Base-by-base conservation (phyloP, 2,329 filamentous ascomycete species). In the Didymella pinodella region DNA sequence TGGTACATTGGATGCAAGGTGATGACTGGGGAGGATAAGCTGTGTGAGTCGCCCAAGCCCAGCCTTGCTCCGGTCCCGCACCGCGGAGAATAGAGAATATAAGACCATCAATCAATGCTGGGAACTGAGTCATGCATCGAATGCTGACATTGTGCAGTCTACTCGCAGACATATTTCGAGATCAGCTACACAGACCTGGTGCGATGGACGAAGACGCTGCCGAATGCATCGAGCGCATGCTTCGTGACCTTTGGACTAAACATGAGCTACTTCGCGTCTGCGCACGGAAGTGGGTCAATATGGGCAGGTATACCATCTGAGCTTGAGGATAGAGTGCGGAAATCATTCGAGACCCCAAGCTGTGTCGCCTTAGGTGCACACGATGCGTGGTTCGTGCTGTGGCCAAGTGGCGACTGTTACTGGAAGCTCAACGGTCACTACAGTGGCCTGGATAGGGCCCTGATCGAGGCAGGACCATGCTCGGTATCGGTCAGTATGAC, bases 361-460 rank as follows among this genome's bases (percentile, higher is more conserved):
- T 72, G 67, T 36, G 74, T 75, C 18, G 59, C 67, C 12, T 57
- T 76, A 8, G 73, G 74, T 1, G 56, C 68, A 40, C 65, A 75
- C 11, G 60, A 71, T 48, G 70, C 72, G 28, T 76, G 74, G 73
- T 73, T 75, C 34, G 71, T 73, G 8, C 49, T 73, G 55, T 76
- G 72, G 68, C 67, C 72, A 7, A 65, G 72, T 48, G 71, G 73
- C 2, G 66, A 71, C 38, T 67, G 63, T 38, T 48, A 62, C 2
- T 76, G 74, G 74, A 74, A 74, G 34, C 75, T 76, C 49, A 60
- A 75, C 29, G 72, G 74, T 12, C 40, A 65, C 29, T 76, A 76
- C 57, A 60, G 46, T 2, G 64, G 51, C 3, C 50, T 76, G 50
- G 66, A 76, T 22, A 66, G 63, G 65, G 70, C 74, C 3, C 49